Conservation (phyloP, 768 basidiomycete genomes). For the Clitopilus passeckerianus region DNA sequence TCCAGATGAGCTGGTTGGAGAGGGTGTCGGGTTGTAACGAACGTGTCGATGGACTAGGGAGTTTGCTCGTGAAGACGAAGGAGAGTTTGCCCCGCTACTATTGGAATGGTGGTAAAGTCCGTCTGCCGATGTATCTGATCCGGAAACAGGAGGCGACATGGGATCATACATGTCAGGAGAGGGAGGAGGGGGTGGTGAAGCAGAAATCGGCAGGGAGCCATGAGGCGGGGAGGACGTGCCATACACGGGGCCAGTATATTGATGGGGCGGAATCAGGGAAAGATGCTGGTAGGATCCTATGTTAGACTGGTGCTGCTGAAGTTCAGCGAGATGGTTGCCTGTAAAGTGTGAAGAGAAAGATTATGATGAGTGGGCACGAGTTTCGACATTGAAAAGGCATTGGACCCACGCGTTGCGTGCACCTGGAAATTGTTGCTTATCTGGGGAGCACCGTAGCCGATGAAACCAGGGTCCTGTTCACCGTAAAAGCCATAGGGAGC, state of each 20-base stretch:
- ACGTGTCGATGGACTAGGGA: constrained; percentile 71
- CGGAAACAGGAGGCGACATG: constrained; percentile 81
- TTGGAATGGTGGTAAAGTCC: constrained; percentile 77
- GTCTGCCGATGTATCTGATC: constrained; percentile 86
- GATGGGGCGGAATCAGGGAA: constrained; percentile 64
- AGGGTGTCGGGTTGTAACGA: constrained; percentile 80
- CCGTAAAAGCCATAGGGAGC: constrained; percentile 47
- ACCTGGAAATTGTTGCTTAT: constrained; percentile 54
- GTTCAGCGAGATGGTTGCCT: constrained; percentile 63
- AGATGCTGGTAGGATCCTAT: constrained; percentile 48
- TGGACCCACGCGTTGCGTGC: constrained; percentile 69
- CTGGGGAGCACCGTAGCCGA: constrained; percentile 45
- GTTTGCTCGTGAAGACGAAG: constrained; percentile 70
- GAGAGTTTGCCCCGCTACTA: constrained; percentile 73
- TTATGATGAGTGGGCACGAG: constrained; percentile 66
- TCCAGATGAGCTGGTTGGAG: constrained; percentile 70
- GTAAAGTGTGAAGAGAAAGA: constrained; percentile 41
- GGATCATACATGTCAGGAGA: constrained; percentile 75
- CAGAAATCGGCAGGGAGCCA: constrained; percentile 59
- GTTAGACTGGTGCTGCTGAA: constrained; percentile 50
- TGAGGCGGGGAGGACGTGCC: constrained; percentile 54
- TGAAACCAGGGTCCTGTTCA: constrained; percentile 54
- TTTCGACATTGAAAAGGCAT: constrained; percentile 30
- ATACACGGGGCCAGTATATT: constrained; percentile 60
- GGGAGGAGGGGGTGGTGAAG: constrained; percentile 72